These are phyloP conservation scores for Botrytis galanthina DNA, from an alignment of 2,329 filamentous ascomycete species.

Conservation along the genomic window DNA sequence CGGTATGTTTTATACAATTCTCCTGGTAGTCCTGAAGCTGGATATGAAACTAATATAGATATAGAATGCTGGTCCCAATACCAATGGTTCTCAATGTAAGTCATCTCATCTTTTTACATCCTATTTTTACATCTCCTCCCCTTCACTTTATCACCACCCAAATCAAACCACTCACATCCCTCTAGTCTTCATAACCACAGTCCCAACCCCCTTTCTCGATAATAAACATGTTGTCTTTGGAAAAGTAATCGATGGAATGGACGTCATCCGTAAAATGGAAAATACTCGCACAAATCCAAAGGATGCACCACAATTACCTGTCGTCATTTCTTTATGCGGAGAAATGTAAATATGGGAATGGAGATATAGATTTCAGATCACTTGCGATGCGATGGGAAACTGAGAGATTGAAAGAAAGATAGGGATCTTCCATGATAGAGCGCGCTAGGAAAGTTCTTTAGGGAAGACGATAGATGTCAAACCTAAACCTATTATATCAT, in stretches of 20 bases:
- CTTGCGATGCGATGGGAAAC: neutral
- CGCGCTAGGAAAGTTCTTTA: neutral
- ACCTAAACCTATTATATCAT: neutral
- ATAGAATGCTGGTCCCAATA: conserved; percentile 86
- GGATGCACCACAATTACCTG: conserved; percentile 82
- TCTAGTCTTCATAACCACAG: conserved; percentile 96
- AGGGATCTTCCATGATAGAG: neutral
- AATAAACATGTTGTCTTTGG: conserved; percentile 96
- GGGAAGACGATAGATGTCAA: neutral
- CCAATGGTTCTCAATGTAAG: conserved; percentile 79
- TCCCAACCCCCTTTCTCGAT: conserved; percentile 82
- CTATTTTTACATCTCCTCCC: neutral
- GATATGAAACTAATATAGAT: conserved; percentile 11
- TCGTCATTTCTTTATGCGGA: conserved; percentile 81
- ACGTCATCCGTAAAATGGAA: conserved; percentile 90
- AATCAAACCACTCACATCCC: conserved; percentile 68
- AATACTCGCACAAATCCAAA: conserved; percentile 74
- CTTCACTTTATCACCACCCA: neutral
- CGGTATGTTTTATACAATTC: conserved; percentile 54
- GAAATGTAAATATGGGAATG: conserved; percentile 72
- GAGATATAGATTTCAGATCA: neutral
- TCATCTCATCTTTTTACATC: neutral
- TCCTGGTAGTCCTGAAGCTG: neutral
- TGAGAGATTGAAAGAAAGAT: neutral
- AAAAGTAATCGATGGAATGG: conserved; percentile 83